These are phyloP conservation scores for Leptographium wingfieldii DNA, from an alignment of 2,329 filamentous ascomycete species.

Conservation along the genomic window DNA sequence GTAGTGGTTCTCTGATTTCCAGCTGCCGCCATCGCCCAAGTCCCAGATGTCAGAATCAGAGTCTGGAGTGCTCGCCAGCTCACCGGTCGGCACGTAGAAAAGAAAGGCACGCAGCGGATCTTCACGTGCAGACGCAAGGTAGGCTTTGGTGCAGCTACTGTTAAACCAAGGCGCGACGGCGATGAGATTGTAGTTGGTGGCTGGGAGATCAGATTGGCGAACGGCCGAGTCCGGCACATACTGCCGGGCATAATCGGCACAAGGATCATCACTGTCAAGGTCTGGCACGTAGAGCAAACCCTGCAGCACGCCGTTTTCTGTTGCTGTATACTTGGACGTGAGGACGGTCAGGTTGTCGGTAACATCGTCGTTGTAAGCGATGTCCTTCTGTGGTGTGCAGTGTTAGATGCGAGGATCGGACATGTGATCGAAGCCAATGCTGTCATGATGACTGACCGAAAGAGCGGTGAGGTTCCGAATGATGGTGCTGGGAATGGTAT, in stretches of 20 bases:
- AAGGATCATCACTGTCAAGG: slow-evolving; percentile 44
- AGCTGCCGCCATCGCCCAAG: slow-evolving; percentile 54
- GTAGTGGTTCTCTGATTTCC: slow-evolving; percentile 58
- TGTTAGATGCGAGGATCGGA: not conserved
- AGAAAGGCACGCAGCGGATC: slow-evolving; percentile 51
- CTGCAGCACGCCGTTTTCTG: slow-evolving; percentile 48
- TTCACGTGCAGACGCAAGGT: slow-evolving; percentile 47
- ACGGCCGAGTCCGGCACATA: slow-evolving; percentile 68
- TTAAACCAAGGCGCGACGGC: slow-evolving; percentile 81
- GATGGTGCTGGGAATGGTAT: slow-evolving; percentile 38
- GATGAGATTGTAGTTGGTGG: slow-evolving; percentile 59
- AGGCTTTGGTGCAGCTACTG: slow-evolving; percentile 57
- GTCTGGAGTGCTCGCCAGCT: slow-evolving; percentile 49
- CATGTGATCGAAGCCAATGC: not conserved
- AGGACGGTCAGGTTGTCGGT: slow-evolving; percentile 59
- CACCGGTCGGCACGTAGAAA: slow-evolving; percentile 47
- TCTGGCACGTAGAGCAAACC: slow-evolving; percentile 81
- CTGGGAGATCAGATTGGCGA: slow-evolving; percentile 53
- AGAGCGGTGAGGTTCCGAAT: slow-evolving; percentile 44
- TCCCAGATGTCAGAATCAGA: slow-evolving; percentile 55
- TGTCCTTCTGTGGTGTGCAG: slow-evolving; percentile 20
- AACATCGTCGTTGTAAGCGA: slow-evolving; percentile 41
- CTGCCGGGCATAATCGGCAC: slow-evolving; percentile 47
- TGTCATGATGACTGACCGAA: slow-evolving; percentile 29
- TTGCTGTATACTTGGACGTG: slow-evolving; percentile 51